Evolutionary conservation across 331 rosid genomes (phyloP), one percentile per base, ranked within the genome.

Genomic region (Cucumis variabilis): DNA sequence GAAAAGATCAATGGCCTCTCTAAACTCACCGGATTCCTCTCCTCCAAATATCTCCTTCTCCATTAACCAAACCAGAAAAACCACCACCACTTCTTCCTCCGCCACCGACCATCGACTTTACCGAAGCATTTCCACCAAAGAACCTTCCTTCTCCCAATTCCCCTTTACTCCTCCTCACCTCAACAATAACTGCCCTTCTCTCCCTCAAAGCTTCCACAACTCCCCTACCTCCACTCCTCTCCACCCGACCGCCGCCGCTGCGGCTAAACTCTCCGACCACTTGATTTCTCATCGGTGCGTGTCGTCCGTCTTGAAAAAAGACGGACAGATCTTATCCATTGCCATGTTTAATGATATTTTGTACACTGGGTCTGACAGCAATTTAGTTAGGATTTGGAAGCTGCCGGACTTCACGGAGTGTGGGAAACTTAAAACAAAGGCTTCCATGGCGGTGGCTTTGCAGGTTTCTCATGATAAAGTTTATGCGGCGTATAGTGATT

Each of bases 401-500:
- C 91, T 96, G 11, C 98, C 99, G 0, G 99, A 95, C 88, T 96
- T 96, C 89, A 87, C 91, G 4, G 98, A 96, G 82, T 96, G 95
- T 50, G 98, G 95, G 14, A 97, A 94, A 86, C 91, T 96, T 53
- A 94, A 92, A 86, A 94, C 96, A 72, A 93, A 91, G 89, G 93
- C 98, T 87, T 90, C 88, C 90, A 92, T 86, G 89, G 98, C 90
- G 68, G 93, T 94, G 85, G 98, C 98, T 0, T 28, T 96, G 0
- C 92, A 93, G 48, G 98, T 91, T 48, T 93, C 93, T 23, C 92
- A 95, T 81, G 97, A 96, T n/a, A 93, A 92, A 23, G 94, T 96
- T 63, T 96, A 91, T 87, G 98, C 97, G n/a, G 99, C 99, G 9
- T 95, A 95, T 81, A 95, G 94, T n/a, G 99, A 96, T 84, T 96